phyloP scores from a whole-genome alignment of 768 basidiomycete genomes.

The Gelatoporia subvermispora region DNA sequence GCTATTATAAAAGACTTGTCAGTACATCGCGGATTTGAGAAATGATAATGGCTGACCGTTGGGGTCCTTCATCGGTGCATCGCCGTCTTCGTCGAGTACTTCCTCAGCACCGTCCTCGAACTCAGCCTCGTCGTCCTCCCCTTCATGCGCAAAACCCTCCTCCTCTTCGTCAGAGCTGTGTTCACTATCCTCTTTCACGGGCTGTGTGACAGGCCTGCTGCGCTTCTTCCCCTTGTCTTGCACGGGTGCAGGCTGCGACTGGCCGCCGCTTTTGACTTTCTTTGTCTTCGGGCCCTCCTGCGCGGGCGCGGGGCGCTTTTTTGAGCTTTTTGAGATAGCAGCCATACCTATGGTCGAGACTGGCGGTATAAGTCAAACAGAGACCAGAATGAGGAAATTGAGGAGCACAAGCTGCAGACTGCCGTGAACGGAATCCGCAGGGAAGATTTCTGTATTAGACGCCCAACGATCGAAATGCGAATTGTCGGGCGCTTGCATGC shows the following conservation, averaged over 20 bases:
- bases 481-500: too few relatives aligned
- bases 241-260: conserved; percentile 7
- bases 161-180: conserved; percentile 36
- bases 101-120: conserved; percentile 19
- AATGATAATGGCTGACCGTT: conserved; percentile 42
- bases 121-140: conserved; percentile 29
- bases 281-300: conserved; percentile 47
- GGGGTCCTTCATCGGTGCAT: conserved; percentile 41
- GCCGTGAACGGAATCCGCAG: too few relatives aligned
- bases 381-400: background rate
- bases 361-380: background rate
- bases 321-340: conserved; percentile 35
- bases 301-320: conserved; percentile 46
- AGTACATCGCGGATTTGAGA: background rate
- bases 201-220: conserved; percentile 53
- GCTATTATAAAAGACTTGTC: conserved; percentile 33
- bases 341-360: conserved; percentile 9
- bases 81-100: conserved; percentile 1
- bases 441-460: too few relatives aligned
- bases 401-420: background rate
- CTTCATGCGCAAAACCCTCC: conserved; percentile 27
- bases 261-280: conserved; percentile 33
- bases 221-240: conserved; percentile 46
- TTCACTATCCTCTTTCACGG: conserved; percentile 28
- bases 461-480: too few relatives aligned